Evolutionary conservation across 768 basidiomycete genomes (phyloP).

Genomic region (Lentinula boryana): DNA sequence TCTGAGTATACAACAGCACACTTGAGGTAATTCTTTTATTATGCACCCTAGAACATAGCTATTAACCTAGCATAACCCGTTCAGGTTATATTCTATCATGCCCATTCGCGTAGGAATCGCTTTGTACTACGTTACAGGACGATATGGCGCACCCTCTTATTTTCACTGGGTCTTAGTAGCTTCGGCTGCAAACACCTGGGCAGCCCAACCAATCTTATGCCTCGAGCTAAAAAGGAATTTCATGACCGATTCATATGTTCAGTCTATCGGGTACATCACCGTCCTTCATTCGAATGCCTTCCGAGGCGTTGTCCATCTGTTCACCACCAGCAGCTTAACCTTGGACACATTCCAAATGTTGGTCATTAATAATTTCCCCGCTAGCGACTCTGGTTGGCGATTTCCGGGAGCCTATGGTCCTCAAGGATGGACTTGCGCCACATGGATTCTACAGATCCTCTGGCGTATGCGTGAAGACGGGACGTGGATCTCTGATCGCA

Average conservation of each 20-base stretch:
- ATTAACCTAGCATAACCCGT: too few species aligned
- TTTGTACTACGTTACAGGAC: neutral
- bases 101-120: neutral
- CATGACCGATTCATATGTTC: neutral
- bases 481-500: neutral
- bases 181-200: neutral
- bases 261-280: neutral
- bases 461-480: neutral
- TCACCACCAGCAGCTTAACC: neutral
- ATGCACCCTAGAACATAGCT: too few species aligned
- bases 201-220: neutral
- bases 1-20: too few species aligned
- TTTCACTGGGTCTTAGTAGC: neutral
- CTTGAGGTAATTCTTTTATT: too few species aligned
- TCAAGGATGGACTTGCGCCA: neutral
- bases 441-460: neutral
- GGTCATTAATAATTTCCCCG: neutral
- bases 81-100: neutral
- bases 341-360: neutral
- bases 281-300: neutral
- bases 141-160: neutral
- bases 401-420: neutral
- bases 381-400: neutral
- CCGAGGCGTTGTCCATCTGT: neutral
- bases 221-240: neutral